Evolutionary conservation across 768 basidiomycete genomes (phyloP).

Genomic region (Dictyophora rubrovolvata): DNA sequence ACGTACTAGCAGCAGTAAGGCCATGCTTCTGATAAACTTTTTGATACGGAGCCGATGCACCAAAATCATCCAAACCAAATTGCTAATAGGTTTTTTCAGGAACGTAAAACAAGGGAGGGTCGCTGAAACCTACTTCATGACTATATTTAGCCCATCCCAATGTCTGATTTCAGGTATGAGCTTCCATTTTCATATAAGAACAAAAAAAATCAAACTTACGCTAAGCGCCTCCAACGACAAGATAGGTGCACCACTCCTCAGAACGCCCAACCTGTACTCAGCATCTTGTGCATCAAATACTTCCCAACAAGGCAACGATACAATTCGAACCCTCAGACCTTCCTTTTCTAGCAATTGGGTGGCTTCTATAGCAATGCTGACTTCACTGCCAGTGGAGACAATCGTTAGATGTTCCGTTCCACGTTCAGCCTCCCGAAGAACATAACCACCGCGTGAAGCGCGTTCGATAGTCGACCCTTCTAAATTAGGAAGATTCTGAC

Average conservation of each 20-base stretch:
- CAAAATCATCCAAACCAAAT: constrained; percentile 68
- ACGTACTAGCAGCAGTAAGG: constrained; percentile 64
- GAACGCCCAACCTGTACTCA: constrained; percentile 73
- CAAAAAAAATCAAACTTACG: constrained; percentile 24
- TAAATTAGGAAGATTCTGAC: constrained; percentile 90
- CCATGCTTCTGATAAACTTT: constrained; percentile 90
- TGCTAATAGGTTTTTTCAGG: constrained; percentile 31
- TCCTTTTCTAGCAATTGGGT: constrained; percentile 66
- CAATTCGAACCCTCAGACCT: constrained; percentile 74
- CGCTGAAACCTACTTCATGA: constrained; percentile 53
- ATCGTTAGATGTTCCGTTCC: constrained; percentile 69
- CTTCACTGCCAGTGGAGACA: constrained; percentile 85
- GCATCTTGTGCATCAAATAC: constrained; percentile 75
- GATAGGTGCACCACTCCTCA: constrained; percentile 84
- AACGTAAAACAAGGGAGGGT: constrained; percentile 7
- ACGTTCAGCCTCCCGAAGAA: constrained; percentile 66
- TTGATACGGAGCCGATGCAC: constrained; percentile 82
- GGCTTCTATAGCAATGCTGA: constrained; percentile 78
- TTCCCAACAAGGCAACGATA: constrained; percentile 84
- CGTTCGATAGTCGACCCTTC: constrained; percentile 79
- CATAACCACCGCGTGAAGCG: constrained; percentile 80
- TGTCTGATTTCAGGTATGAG: constrained; percentile 28
- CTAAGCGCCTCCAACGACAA: constrained; percentile 79
- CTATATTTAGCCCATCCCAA: constrained; percentile 84
- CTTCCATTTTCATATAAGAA: not conserved